These are phyloP conservation scores for Sphagnum contortum DNA, from an alignment of 225 moss, liverwort and hornwort genomes.

Conservation along the genomic window DNA sequence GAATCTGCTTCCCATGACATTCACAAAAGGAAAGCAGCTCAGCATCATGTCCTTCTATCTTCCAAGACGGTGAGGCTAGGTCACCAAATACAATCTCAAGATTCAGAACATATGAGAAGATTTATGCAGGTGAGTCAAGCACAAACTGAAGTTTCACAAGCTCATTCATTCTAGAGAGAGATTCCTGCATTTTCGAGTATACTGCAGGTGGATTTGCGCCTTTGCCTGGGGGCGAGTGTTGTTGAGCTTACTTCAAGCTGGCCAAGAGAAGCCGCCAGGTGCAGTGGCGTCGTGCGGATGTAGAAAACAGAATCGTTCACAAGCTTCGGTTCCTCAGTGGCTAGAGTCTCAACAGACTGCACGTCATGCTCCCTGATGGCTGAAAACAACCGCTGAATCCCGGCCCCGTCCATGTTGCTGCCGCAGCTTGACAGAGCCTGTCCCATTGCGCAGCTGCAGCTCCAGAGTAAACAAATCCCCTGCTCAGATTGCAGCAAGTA, in stretches of 20 bases:
- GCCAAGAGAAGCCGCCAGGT: constrained; percentile 35
- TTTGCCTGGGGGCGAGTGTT: too few relatives aligned
- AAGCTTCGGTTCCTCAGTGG: constrained; percentile 26
- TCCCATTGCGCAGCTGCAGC: constrained; percentile 18
- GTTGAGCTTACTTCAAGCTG: constrained; percentile 24
- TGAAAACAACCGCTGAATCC: constrained; percentile 22
- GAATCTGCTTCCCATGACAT: constrained; percentile 18
- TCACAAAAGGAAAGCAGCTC: not conserved
- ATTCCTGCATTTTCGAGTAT: not conserved
- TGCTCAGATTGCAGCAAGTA: too few relatives aligned
- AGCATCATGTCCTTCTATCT: not conserved
- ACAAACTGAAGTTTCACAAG: not conserved
- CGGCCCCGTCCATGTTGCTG: not conserved
- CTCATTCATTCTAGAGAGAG: not conserved
- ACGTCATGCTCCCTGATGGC: constrained; percentile 34
- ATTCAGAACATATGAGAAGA: not conserved
- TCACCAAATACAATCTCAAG: not conserved
- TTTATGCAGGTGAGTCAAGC: not conserved
- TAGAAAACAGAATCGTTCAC: constrained; percentile 20
- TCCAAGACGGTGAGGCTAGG: not conserved
- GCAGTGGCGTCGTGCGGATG: constrained; percentile 29
- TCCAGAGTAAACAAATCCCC: too few relatives aligned
- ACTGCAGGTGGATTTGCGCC: too few relatives aligned
- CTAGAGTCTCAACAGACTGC: constrained; percentile 14
- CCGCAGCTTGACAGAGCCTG: constrained; percentile 30